Base-by-base conservation (phyloP, 805 yeast species). In the Spathaspora arborariae region DNA sequence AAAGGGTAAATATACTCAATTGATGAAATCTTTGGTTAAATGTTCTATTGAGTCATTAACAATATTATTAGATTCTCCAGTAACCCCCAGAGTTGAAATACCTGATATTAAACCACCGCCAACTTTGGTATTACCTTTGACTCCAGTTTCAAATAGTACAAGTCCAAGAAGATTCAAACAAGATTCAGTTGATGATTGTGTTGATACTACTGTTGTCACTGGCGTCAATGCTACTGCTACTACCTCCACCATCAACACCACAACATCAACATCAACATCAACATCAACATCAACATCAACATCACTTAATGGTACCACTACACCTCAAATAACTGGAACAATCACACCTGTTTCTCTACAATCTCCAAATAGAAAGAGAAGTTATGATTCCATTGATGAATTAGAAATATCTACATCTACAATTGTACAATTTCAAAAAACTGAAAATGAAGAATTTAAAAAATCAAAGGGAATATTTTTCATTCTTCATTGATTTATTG, bases 21-120 rank as follows among this genome's bases (percentile, higher is more conserved):
- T 68, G 50, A 71, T 71, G 76, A 63, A 59, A 47, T 51, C 60
- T 26, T 53, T 71, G 52, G 62, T 68, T 36, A 57, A 57, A 26
- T 64, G 60, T 46, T 64, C 70, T 39, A 63, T 64, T 48, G 54
- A 56, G 24, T 60, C 57, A 35, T 57, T 63, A 51, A 50, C 30
- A 30, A 13, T 50, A 8, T 44, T 45, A 21, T 43, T 43, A 53
- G 56, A 45, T 42, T 49, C 46, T 20, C 65, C 67, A 21, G 59
- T 66, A 38, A 69, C 74, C 5, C 74, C 75, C 18, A 65, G 53
- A 49, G 45, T 53, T 26, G 38, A 35, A 50, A 37, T 59, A 57
- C 27, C 39, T 8, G 20, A 42, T 18, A 26, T 15, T 33, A 22
- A 43, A 20, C 27, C 47, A n/a, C 48, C 43, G 37, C 44, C 44